These are phyloP conservation scores for Lophium mytilinum DNA, from an alignment of 495 filamentous ascomycete species.

Conservation along the genomic window DNA sequence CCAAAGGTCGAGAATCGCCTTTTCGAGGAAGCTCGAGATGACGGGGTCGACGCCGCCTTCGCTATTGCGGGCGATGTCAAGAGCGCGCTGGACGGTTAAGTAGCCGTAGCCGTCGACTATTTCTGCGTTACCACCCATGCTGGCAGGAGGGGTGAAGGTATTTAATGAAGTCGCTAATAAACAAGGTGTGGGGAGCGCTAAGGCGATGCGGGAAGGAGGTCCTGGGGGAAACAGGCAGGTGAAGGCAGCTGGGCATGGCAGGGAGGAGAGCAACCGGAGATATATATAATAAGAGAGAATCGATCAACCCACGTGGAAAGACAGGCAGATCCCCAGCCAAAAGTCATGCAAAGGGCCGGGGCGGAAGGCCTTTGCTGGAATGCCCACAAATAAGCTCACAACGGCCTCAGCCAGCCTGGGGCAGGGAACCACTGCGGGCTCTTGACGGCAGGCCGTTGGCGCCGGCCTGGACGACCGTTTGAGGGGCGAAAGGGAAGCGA, in stretches of 20 bases:
- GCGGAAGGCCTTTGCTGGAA: not conserved
- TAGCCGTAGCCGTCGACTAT: slow-evolving; percentile 30
- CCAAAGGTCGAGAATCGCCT: slow-evolving; percentile 54
- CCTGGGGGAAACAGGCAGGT: not conserved
- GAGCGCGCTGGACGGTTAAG: slow-evolving; percentile 43
- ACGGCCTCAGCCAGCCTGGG: slow-evolving; percentile 3
- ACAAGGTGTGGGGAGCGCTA: not conserved
- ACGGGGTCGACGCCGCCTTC: slow-evolving; percentile 46
- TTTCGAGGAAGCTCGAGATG: slow-evolving; percentile 47
- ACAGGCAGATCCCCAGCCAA: slow-evolving; percentile 14
- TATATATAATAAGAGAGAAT: slow-evolving; percentile 20
- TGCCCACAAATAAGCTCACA: slow-evolving; percentile 6
- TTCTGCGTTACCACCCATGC: slow-evolving; percentile 29
- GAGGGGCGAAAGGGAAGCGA: slow-evolving; percentile 13
- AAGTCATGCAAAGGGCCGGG: slow-evolving; percentile 18
- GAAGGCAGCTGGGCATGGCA: not conserved
- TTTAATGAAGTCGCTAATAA: not conserved
- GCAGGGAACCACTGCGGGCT: too few relatives aligned
- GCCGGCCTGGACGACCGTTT: slow-evolving; percentile 18
- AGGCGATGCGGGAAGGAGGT: not conserved
- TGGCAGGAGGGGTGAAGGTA: not conserved
- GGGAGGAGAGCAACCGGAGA: not conserved
- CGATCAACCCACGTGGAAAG: slow-evolving; percentile 28
- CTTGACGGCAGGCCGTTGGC: slow-evolving; percentile 18
- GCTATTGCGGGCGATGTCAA: slow-evolving; percentile 61